Base-by-base conservation (phyloP, 202 grass and related monocot species). In the Digitaria exilis region DNA sequence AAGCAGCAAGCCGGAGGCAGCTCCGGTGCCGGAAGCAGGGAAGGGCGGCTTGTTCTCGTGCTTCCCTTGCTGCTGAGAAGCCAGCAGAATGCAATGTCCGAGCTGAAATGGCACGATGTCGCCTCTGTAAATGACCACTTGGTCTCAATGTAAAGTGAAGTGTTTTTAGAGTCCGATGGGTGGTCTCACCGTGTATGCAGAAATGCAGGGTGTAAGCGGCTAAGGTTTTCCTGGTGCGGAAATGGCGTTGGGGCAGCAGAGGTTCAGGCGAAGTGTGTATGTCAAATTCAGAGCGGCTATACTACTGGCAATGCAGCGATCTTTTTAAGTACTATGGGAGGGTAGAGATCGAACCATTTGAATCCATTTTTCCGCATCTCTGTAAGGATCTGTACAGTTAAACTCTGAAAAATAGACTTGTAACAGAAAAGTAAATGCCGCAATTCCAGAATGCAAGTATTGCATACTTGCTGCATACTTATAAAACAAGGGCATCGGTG, bases 1-100 rank as follows among this genome's bases (percentile, higher is more conserved):
- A 1, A 86, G 79, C 67, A 79, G 59, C 59, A 78, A 86, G 39
- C 66, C 51, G 8, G 79, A 79, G 37, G 74, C 43, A 41, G 50
- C 84, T 16, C 79, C 73, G 18, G 60, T 0, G 30, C n/a, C 70
- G 18, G 88, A 0, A 18, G 3, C 66, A 29, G 25, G 51, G 0
- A 86, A 89, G 66, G 84, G 88, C 16, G 80, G 88, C 26, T 13
- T 77, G 50, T 58, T 90, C 67, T 82, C 84, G 1, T 75, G 79
- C 59, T 69, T 90, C 16, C 88, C 84, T 44, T 90, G 88, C 80
- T 90, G 88, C 60, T 86, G 22, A 50, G n/a, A 12, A 49, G 5
- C 32, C 3, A 58, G 41, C 39, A 31, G 30, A 58, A 76, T 30
- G 42, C 48, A 44, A 29, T 35, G 13, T 11, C 60, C 60, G 16